These are phyloP conservation scores for Aspergillus olivimuriae DNA, from an alignment of 495 filamentous ascomycete species.

Conservation along the genomic window DNA sequence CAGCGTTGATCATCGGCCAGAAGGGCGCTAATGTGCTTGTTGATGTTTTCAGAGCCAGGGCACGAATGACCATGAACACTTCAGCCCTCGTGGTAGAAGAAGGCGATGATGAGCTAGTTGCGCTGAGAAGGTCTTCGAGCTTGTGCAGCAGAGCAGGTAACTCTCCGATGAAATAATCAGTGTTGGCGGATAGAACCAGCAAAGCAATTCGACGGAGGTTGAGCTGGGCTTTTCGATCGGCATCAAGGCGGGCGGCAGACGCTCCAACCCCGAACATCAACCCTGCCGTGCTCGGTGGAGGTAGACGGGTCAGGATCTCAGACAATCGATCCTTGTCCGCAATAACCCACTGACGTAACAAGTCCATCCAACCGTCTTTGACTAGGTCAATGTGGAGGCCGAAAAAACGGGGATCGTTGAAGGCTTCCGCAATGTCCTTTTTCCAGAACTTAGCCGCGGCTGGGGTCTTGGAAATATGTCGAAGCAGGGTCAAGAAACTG, in stretches of 20 bases:
- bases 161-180: slow-evolving; percentile 74
- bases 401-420: slow-evolving; percentile 87
- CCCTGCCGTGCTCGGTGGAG: slow-evolving; percentile 85
- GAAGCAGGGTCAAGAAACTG: slow-evolving; percentile 63
- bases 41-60: slow-evolving; percentile 68
- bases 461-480: slow-evolving; percentile 67
- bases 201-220: slow-evolving; percentile 79
- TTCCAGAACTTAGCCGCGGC: slow-evolving; percentile 86
- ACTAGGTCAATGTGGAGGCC: slow-evolving; percentile 56
- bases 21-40: slow-evolving; percentile 70
- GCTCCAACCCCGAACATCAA: slow-evolving; percentile 98
- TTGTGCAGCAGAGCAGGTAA: slow-evolving; percentile 71
- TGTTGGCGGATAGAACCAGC: slow-evolving; percentile 63
- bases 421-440: slow-evolving; percentile 85
- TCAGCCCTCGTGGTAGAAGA: slow-evolving; percentile 85
- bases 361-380: slow-evolving; percentile 68
- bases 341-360: slow-evolving; percentile 75
- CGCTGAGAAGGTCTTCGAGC: slow-evolving; percentile 74
- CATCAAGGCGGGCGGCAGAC: slow-evolving; percentile 86
- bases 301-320: slow-evolving; percentile 71
- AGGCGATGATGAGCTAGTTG: slow-evolving; percentile 85
- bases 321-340: slow-evolving; percentile 82
- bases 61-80: slow-evolving; percentile 81
- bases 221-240: slow-evolving; percentile 87
- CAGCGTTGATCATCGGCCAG: slow-evolving; percentile 86